Evolutionary conservation across 805 yeast species (phyloP).

Genomic region (Wickerhamiella qilinensis): DNA sequence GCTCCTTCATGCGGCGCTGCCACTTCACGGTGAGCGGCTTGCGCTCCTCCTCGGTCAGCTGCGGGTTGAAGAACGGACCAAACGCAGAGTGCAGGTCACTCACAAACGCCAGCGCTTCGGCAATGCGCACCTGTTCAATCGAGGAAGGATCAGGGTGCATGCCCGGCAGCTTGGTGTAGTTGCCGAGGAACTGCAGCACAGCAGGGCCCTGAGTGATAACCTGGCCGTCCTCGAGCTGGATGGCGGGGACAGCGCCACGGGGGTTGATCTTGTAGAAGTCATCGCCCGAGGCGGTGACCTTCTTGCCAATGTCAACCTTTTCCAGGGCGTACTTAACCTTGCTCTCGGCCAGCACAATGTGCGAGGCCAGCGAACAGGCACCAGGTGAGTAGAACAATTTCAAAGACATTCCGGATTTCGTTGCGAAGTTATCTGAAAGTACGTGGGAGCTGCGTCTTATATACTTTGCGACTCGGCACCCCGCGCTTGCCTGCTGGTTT

Average conservation of each 20-base stretch:
- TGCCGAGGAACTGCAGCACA: slow-evolving; percentile 5
- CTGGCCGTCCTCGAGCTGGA: slow-evolving; percentile 6
- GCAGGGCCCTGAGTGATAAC: slow-evolving; percentile 7
- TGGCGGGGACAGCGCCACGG: slow-evolving; percentile 8
- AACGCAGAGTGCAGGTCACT: slow-evolving; percentile 4
- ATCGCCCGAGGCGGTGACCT: slow-evolving; percentile 1
- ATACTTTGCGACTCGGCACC: not conserved
- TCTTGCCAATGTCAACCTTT: slow-evolving; percentile 1
- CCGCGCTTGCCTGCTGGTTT: too few species aligned
- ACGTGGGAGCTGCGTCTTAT: too few species aligned
- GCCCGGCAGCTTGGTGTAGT: slow-evolving; percentile 1
- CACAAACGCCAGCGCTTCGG: slow-evolving; percentile 1
- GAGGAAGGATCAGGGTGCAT: slow-evolving; percentile 1
- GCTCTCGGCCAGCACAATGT: slow-evolving; percentile 6
- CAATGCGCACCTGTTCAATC: slow-evolving; percentile 3
- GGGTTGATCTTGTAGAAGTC: slow-evolving; percentile 7
- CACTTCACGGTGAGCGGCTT: not conserved
- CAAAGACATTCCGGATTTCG: slow-evolving; percentile 1
- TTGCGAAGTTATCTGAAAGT: too few species aligned
- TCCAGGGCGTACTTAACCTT: slow-evolving; percentile 3
- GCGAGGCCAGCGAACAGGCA: slow-evolving; percentile 6
- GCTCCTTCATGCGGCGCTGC: slow-evolving; percentile 2
- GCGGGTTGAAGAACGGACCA: not conserved
- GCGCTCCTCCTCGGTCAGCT: not conserved
- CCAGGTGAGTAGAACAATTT: slow-evolving; percentile 6